Evolutionary conservation across 108 stramenopile genomes (phyloP).

Genomic region (Phaeodactylum tricornutum): DNA sequence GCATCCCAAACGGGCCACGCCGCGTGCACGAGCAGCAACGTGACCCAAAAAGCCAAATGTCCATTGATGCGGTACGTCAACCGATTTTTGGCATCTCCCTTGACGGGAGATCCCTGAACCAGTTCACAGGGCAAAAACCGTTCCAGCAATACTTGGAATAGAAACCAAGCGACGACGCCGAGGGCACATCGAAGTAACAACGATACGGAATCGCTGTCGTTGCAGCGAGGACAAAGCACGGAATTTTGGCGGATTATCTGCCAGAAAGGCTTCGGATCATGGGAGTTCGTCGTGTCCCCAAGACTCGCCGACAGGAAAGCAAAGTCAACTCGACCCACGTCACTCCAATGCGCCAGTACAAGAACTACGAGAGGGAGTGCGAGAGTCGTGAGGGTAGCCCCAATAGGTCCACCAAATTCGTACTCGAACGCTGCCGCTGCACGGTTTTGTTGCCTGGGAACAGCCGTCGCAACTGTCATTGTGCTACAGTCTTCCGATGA

Average conservation of each 20-base stretch:
- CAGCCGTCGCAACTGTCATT: too few species aligned
- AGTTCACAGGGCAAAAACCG: constrained; percentile 70
- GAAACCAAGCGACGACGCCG: constrained; percentile 67
- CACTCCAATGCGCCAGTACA: constrained; percentile 45
- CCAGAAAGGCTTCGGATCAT: constrained; percentile 11
- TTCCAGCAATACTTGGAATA: constrained; percentile 82
- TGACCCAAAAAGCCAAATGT: constrained; percentile 89
- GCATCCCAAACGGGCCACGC: constrained; percentile 34
- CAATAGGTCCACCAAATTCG: constrained; percentile 96
- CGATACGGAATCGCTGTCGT: constrained; percentile 3
- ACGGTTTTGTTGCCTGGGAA: too few species aligned
- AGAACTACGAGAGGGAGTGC: constrained; percentile 74
- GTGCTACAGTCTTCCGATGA: too few species aligned
- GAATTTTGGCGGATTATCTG: constrained; percentile 7
- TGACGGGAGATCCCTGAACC: constrained; percentile 64
- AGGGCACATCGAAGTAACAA: constrained; percentile 26
- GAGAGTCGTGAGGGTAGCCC: constrained; percentile 54
- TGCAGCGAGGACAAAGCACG: constrained; percentile 32
- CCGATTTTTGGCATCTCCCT: constrained; percentile 6
- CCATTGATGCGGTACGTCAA: constrained; percentile 89
- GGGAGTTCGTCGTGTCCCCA: too few species aligned
- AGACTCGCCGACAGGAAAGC: constrained; percentile 5
- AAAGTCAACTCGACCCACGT: constrained; percentile 44
- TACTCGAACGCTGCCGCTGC: too few species aligned
- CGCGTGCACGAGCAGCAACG: constrained; percentile 42